phyloP scores from a whole-genome alignment of 2,329 filamentous ascomycete genomes.

The Torrubiella hemipterigena region DNA sequence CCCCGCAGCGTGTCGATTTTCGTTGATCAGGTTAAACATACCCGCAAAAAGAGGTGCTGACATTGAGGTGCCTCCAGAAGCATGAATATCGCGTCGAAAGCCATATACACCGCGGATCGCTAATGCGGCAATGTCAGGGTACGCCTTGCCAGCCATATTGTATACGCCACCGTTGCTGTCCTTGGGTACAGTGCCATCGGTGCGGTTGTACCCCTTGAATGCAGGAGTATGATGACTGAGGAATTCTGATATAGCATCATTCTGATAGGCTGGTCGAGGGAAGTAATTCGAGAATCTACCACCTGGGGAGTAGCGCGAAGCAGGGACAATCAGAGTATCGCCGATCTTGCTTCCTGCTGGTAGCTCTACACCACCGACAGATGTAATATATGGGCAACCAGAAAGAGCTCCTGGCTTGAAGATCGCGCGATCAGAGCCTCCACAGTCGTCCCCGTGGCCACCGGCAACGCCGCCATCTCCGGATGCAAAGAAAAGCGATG shows the following conservation, averaged over 20 bases:
- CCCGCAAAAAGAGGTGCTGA: slow-evolving; percentile 7
- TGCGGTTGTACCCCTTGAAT: slow-evolving; percentile 19
- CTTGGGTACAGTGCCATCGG: slow-evolving; percentile 24
- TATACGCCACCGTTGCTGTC: slow-evolving; percentile 15
- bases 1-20: slow-evolving; percentile 11
- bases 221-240: slow-evolving; percentile 23
- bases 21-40: slow-evolving; percentile 9
- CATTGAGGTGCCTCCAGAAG: slow-evolving; percentile 6
- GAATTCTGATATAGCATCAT: slow-evolving; percentile 20
- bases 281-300: slow-evolving; percentile 27
- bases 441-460: slow-evolving; percentile 4
- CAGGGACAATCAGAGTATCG: slow-evolving; percentile 31
- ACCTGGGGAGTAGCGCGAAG: slow-evolving; percentile 27
- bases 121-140: slow-evolving; percentile 27
- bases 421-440: slow-evolving; percentile 8
- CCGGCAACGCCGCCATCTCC: slow-evolving; percentile 24
- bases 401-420: slow-evolving; percentile 23
- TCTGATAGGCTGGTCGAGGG: slow-evolving; percentile 32
- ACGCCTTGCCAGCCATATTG: slow-evolving; percentile 27
- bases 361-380: slow-evolving; percentile 37
- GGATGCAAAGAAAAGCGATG: slow-evolving; percentile 26
- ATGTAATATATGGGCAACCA: slow-evolving; percentile 31
- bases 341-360: slow-evolving; percentile 24
- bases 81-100: slow-evolving; percentile 11
- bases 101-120: slow-evolving; percentile 31